A percentile compares a stretch with the other conserved stretches of the same genome.
phyloP scores from a whole-genome alignment of 2,329 filamentous ascomycete species.

The Neofusicoccum sp. region DNA sequence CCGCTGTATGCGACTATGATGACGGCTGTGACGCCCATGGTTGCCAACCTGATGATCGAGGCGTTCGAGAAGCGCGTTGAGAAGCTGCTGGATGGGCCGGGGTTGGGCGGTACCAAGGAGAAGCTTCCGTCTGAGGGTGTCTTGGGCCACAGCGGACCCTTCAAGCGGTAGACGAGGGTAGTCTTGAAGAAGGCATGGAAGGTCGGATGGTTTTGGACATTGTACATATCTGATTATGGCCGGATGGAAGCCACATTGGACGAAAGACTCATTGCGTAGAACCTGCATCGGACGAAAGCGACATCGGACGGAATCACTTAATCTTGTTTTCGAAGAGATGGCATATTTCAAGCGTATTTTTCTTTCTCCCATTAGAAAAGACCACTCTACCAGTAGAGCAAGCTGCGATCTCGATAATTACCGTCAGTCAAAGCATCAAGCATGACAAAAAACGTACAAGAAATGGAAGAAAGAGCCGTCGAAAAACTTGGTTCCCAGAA shows the following conservation, averaged over 20 bases:
- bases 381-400: constrained; percentile 12
- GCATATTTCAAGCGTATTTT: neutral
- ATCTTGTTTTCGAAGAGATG: neutral
- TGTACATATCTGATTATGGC: neutral
- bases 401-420: neutral
- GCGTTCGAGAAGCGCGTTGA: constrained; percentile 84
- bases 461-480: neutral
- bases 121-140: neutral
- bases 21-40: constrained; percentile 74
- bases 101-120: neutral
- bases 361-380: constrained; percentile 6
- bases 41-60: constrained; percentile 85
- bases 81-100: constrained; percentile 44
- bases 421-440: constrained; percentile 13
- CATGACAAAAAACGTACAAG: constrained; percentile 3
- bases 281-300: neutral
- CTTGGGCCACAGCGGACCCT: neutral
- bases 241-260: neutral
- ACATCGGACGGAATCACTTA: neutral
- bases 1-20: constrained; percentile 84
- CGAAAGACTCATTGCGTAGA: neutral
- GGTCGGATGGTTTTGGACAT: neutral
- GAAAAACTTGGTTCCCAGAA: constrained; percentile 1
- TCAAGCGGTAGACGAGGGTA: neutral
- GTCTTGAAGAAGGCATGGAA: neutral